Evolutionary conservation across 371 early-diverging fungal species (phyloP), one percentile per base, ranked within the genome.

Genomic region (Saksenaea oblongispora): DNA sequence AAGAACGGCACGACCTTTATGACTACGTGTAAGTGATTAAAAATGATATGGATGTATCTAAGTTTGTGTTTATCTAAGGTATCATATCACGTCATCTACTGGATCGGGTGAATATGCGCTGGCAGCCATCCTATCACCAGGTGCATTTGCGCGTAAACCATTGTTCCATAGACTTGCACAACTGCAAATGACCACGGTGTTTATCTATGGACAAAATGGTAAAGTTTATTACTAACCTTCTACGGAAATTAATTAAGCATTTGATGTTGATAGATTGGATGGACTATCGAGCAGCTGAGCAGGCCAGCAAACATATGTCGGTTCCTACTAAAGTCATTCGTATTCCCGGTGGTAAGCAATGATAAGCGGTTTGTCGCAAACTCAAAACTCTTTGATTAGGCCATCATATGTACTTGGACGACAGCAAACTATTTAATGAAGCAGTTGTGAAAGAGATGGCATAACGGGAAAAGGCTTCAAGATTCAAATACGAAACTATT

Each of bases 361-460:
- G 10, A n/a, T 18, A 31, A 26, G 11, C 15, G 34, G 17, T 0
- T 64, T 35, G 57, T 26, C 10, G 31, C 18, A 34, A 27, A 14
- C 17, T 42, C 39, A 37, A 15, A n/a, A 51, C 28, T 59, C 17
- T 13, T 9, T 37, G 4, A 26, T 78, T 89, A 27, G 96, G 95
- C 8, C 96, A 97, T 74, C 95, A 95, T 39, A 76, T 97, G 79
- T 93, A 93, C 65, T 66, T 96, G 17, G 95, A 95, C 60, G 94
- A 97, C 67, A 91, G 94, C 2, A 75, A 71, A 14, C 88, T 75
- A 8, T 95, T 94, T 60, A 90, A 93, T 70, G 68, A 79, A 56
- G 80, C 56, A 10, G 54, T 80, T 22, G 36, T 65, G 44, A 61
- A 70, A 34, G 76, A 79, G 63, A 67, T 80, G 63, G 59, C 34